phyloP scores from a whole-genome alignment of 495 filamentous ascomycete species.

The Cercophora scortea region DNA sequence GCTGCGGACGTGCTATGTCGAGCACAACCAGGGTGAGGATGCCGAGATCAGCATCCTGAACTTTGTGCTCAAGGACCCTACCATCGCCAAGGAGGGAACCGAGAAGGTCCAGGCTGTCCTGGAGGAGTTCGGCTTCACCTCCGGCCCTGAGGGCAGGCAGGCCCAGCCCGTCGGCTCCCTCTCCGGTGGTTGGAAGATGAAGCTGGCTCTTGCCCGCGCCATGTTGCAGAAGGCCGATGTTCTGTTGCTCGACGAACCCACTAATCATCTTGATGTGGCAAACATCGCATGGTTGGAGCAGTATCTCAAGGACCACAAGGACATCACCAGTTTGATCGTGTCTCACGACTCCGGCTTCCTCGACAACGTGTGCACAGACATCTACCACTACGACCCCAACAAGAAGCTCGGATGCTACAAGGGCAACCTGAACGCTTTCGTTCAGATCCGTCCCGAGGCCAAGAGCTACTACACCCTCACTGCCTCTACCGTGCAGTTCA shows the following conservation, averaged over 20 bases:
- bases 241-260: slow-evolving; percentile 93
- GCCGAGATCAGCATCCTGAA: slow-evolving; percentile 92
- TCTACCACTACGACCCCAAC: slow-evolving; percentile 92
- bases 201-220: slow-evolving; percentile 89
- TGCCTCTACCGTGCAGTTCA: slow-evolving; percentile 85
- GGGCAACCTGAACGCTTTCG: slow-evolving; percentile 90
- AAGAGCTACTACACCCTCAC: slow-evolving; percentile 98
- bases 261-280: slow-evolving; percentile 94
- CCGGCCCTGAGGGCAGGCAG: slow-evolving; percentile 82
- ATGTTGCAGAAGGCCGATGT: slow-evolving; percentile 97
- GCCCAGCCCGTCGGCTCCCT: slow-evolving; percentile 82
- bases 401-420: slow-evolving; percentile 96
- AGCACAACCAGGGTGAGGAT: slow-evolving; percentile 97
- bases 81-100: slow-evolving; percentile 60
- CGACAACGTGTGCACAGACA: slow-evolving; percentile 95
- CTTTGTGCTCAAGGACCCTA: slow-evolving; percentile 78
- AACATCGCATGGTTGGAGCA: slow-evolving; percentile 95
- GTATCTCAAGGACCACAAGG: slow-evolving; percentile 90
- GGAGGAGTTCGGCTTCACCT: slow-evolving; percentile 85
- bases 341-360: slow-evolving; percentile 97
- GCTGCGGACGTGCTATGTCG: slow-evolving; percentile 93
- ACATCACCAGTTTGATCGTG: slow-evolving; percentile 97
- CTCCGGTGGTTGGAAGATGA: slow-evolving; percentile 99
- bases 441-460: slow-evolving; percentile 86
- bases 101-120: slow-evolving; percentile 79